Base-by-base conservation (phyloP, 257 asterid genomes). In the Lycium barbarum region DNA sequence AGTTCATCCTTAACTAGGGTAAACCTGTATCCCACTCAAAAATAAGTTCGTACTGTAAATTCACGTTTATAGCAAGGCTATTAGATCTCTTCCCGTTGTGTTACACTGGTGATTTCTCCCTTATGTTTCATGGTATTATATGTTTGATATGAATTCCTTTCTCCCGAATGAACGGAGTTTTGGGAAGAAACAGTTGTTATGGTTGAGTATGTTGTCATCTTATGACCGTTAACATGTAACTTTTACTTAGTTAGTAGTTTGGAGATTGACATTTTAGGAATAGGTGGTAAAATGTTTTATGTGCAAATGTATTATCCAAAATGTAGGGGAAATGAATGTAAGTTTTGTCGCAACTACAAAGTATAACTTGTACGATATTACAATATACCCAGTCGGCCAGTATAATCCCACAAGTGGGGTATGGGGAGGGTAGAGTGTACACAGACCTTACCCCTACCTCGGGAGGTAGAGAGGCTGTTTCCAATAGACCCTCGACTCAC, bases 271-370 rank as follows among this genome's bases (percentile, higher is more conserved):
- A 68, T 15, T 38, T 68, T 15, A 68, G 78, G 53, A 38, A 68
- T 38, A 38, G 78, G 78, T 3, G 6, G 53, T 68, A 68, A 15
- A 68, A 36, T 70, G 78, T 47, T 43, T 6, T n/a, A 22, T 73
- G 59, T 73, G 80, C 80, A 45, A 73, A 74, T 74, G 62, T 74
- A 49, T 20, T 74, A 51, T 49, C 62, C 62, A 74, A 22, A 68
- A 49, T 3, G 11, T 13, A 49, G 9, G 81, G 18, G 62, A 74
- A 74, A 45, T 74, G 81, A 22, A 49, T 74, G 62, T 74, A 74
- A 22, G 40, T 47, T 74, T 74, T 74, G 81, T 49, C 40, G 8
- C 45, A 49, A 57, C 13, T 12, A 13, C 81, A 15, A 68, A 74
- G 62, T 74, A 22, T 74, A 49, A 26, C 33, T 26, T 26, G 33